A percentile compares a stretch with the other conserved stretches of the same genome.
Conservation (phyloP, 257 asterid genomes). For the Scutellaria galericulata region DNA sequence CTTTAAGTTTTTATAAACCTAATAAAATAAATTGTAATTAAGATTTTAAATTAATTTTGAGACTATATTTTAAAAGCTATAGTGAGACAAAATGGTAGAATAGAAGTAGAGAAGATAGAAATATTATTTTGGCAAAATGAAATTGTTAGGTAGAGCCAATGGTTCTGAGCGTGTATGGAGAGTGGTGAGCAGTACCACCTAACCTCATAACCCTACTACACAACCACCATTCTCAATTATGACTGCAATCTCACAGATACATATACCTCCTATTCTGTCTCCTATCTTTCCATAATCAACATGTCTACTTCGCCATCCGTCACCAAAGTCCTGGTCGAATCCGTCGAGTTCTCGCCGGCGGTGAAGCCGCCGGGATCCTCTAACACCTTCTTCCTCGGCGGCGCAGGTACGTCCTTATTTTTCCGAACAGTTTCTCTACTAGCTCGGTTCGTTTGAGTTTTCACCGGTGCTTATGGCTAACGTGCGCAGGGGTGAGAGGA, state of each 20-base stretch:
- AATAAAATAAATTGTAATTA: no score
- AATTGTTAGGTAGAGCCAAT: constrained; percentile 19
- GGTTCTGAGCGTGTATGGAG: not conserved
- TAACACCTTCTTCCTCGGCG: constrained; percentile 71
- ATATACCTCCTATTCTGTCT: no score
- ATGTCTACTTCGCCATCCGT: constrained; percentile 41
- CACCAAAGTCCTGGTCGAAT: constrained; percentile 57
- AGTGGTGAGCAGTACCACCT: not conserved
- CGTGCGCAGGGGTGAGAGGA: constrained; percentile 74
- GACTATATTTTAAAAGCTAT: no score
- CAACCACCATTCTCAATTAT: not conserved
- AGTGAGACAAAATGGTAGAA: no score
- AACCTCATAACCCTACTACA: not conserved
- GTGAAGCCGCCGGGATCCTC: constrained; percentile 69
- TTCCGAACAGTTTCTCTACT: not conserved
- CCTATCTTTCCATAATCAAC: not conserved
- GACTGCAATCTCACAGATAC: no score
- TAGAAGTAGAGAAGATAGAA: no score
- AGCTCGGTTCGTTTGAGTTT: not conserved
- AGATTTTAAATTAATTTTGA: no score
- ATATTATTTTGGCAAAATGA: no score
- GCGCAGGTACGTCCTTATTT: constrained; percentile 63
- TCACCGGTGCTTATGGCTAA: constrained; percentile 26
- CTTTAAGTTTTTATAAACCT: no score
- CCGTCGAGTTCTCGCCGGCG: constrained; percentile 58